Percentiles rank a stretch among this genome's conserved stretches.
Evolutionary conservation across 345 rosid genomes (phyloP).

Genomic region (Lepidium africanum): DNA sequence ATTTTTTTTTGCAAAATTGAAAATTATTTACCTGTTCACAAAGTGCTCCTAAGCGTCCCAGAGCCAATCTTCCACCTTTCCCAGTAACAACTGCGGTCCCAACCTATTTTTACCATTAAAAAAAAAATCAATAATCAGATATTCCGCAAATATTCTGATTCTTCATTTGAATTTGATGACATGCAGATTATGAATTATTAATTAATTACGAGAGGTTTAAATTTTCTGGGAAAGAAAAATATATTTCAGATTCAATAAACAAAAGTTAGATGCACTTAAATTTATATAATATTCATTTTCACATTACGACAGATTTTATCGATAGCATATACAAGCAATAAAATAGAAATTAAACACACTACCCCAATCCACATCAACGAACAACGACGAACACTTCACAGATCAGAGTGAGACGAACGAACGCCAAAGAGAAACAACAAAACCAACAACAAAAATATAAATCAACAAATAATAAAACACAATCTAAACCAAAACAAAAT

Average conservation of each 20-base stretch:
- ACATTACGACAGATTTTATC: background rate
- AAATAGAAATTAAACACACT: background rate
- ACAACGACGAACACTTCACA: constrained; percentile 12
- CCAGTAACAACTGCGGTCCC: constrained; percentile 99
- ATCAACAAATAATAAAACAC: background rate
- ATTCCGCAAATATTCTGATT: background rate
- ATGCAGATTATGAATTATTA: constrained; percentile 16
- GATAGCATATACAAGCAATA: background rate
- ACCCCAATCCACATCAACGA: background rate
- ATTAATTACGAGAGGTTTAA: background rate
- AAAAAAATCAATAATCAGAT: background rate
- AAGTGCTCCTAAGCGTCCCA: constrained; percentile 86
- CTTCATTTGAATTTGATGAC: background rate
- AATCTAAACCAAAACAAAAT: background rate
- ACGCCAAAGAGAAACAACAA: background rate
- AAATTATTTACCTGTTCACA: constrained; percentile 68
- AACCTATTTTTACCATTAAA: constrained; percentile 39
- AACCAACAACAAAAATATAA: background rate
- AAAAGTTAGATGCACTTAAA: background rate
- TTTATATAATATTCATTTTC: background rate
- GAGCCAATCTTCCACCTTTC: constrained; percentile 84
- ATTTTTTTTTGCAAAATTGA: background rate
- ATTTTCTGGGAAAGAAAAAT: background rate
- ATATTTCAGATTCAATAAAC: constrained; percentile 4
- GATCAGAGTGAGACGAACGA: background rate